A percentile compares a stretch with the other conserved stretches of the same genome.
Conservation (phyloP, 2,329 filamentous ascomycete species). For the Ophiostoma pallidulum region DNA sequence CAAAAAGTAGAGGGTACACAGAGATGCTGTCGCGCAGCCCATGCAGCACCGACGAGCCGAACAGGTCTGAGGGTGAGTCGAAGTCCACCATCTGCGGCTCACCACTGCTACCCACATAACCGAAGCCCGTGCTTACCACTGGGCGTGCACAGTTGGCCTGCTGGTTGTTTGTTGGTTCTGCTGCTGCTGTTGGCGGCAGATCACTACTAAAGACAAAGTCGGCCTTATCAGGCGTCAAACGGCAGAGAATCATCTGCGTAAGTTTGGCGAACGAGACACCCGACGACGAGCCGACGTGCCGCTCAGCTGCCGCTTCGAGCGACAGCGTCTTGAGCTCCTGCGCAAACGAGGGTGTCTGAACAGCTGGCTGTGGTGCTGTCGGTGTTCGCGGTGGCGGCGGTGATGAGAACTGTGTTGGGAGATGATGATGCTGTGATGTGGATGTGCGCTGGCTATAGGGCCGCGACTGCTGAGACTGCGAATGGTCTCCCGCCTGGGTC, state of each 20-base stretch:
- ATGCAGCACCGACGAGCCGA: constrained; percentile 18
- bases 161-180: not conserved
- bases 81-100: constrained; percentile 19
- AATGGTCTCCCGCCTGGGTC: too few relatives aligned
- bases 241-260: constrained; percentile 32
- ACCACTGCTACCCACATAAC: not conserved
- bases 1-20: constrained; percentile 23
- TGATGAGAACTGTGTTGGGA: not conserved
- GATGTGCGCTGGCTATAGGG: too few relatives aligned
- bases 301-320: constrained; percentile 34
- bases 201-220: constrained; percentile 30
- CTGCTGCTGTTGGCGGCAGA: not conserved
- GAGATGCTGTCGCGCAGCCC: constrained; percentile 20
- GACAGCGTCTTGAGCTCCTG: constrained; percentile 30
- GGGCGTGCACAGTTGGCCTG: not conserved
- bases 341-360: constrained; percentile 19
- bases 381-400: not conserved
- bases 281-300: constrained; percentile 34
- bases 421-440: not conserved
- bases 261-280: constrained; percentile 35
- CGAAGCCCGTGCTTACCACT: constrained; percentile 6
- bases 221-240: constrained; percentile 32
- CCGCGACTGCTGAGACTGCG: too few relatives aligned
- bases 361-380: not conserved
- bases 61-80: constrained; percentile 20